These are phyloP conservation scores for Bipolaris sorokiniana DNA, from an alignment of 2,329 filamentous ascomycete species.

Conservation along the genomic window DNA sequence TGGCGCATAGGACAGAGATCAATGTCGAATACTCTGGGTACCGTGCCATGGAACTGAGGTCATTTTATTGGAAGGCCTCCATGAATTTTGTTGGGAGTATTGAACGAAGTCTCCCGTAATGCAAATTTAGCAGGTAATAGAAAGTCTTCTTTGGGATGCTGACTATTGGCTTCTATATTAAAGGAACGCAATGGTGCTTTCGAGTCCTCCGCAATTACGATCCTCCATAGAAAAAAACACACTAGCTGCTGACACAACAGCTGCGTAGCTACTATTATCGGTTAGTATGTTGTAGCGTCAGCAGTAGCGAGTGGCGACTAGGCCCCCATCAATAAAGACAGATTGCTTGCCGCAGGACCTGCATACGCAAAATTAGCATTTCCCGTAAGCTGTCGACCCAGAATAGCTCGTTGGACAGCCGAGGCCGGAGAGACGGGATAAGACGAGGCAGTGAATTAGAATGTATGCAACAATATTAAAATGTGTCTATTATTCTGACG, in stretches of 20 bases:
- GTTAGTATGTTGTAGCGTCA: background rate
- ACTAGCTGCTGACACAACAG: background rate
- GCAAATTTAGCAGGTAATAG: background rate
- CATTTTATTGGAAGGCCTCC: background rate
- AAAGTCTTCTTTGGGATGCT: background rate
- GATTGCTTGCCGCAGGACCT: constrained; percentile 1
- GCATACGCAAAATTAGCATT: background rate
- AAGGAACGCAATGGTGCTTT: background rate
- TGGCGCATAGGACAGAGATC: background rate
- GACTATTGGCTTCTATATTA: background rate
- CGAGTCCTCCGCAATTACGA: background rate
- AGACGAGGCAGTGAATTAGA: background rate
- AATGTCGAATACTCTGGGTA: background rate
- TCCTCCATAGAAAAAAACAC: background rate
- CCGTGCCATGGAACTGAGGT: background rate
- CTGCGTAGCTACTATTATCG: background rate
- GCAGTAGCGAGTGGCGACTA: constrained; percentile 1
- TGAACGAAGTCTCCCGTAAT: background rate
- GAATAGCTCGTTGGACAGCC: background rate
- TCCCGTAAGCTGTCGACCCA: background rate
- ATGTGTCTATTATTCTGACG: constrained; percentile 6
- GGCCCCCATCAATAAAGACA: background rate
- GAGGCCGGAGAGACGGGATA: background rate
- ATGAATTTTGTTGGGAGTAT: background rate
- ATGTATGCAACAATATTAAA: constrained; percentile 1